These are phyloP conservation scores for Amoebophrya sp. DNA, from an alignment of 169 alveolate species.

Conservation along the genomic window DNA sequence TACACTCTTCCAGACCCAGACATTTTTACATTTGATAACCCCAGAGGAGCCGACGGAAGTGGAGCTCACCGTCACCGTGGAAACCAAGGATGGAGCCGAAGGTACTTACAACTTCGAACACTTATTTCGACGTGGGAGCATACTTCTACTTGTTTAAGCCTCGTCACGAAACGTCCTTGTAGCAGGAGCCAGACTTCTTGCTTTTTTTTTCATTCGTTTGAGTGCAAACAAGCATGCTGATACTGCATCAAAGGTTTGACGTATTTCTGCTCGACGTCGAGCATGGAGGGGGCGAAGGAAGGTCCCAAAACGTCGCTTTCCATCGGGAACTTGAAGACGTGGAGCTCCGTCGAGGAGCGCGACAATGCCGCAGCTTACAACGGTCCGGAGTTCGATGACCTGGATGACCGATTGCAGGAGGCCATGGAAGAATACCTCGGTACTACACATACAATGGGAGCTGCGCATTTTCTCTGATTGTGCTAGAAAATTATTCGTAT, in stretches of 20 bases:
- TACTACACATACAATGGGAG: no score
- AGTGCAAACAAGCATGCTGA: neutral
- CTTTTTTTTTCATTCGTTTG: neutral
- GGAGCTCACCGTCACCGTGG: constrained; percentile 40
- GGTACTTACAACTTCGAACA: neutral
- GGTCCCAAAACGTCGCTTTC: constrained; percentile 27
- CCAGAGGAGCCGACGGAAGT: constrained; percentile 22
- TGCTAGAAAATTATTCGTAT: no score
- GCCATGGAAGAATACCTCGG: constrained; percentile 67
- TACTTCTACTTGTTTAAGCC: neutral
- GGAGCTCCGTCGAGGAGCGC: constrained; percentile 46
- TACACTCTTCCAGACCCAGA: no score
- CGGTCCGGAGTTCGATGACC: constrained; percentile 84
- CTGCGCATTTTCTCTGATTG: no score
- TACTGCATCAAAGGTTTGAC: neutral
- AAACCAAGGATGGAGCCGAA: constrained; percentile 34
- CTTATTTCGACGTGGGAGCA: neutral
- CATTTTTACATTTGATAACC: neutral
- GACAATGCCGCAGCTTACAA: constrained; percentile 56
- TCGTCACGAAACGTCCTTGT: neutral
- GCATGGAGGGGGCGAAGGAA: neutral
- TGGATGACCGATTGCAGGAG: constrained; percentile 78
- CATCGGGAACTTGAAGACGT: constrained; percentile 38
- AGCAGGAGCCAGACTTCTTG: neutral
- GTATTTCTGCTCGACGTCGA: neutral